phyloP scores from a whole-genome alignment of 2,329 filamentous ascomycete genomes.

The Lachnellula subtilissima region DNA sequence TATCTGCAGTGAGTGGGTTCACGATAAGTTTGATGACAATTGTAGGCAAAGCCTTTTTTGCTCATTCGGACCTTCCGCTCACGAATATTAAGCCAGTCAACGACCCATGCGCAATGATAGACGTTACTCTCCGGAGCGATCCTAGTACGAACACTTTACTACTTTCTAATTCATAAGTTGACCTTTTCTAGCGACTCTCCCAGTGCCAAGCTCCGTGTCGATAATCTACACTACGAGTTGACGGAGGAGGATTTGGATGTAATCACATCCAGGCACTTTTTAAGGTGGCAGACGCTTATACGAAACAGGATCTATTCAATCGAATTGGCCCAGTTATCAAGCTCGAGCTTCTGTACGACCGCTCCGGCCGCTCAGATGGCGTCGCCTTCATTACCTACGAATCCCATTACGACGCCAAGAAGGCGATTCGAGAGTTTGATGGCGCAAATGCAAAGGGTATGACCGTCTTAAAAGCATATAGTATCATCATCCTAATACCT shows the following conservation, averaged over 20 bases:
- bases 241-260: slow-evolving; percentile 80
- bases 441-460: slow-evolving; percentile 82
- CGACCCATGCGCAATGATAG: slow-evolving; percentile 23
- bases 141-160: slow-evolving; percentile 20
- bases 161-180: slow-evolving; percentile 8
- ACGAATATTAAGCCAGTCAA: slow-evolving; percentile 24
- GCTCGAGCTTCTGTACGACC: slow-evolving; percentile 75
- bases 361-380: slow-evolving; percentile 82
- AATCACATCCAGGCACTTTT: slow-evolving; percentile 22
- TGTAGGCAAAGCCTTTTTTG: slow-evolving; percentile 35
- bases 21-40: slow-evolving; percentile 80
- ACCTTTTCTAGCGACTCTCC: slow-evolving; percentile 38
- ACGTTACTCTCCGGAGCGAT: slow-evolving; percentile 29
- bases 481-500: slow-evolving; percentile 12
- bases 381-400: slow-evolving; percentile 80
- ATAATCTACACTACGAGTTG: slow-evolving; percentile 90
- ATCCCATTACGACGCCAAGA: slow-evolving; percentile 62
- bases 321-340: slow-evolving; percentile 68
- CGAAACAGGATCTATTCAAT: slow-evolving; percentile 67
- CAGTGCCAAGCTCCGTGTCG: slow-evolving; percentile 72
- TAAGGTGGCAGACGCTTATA: slow-evolving; percentile 9
- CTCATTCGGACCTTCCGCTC: slow-evolving; percentile 13
- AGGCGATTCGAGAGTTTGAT: slow-evolving; percentile 76
- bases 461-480: slow-evolving; percentile 4
- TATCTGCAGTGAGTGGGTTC: slow-evolving; percentile 75